These are phyloP conservation scores for Penicillium desertorum DNA, from an alignment of 495 filamentous ascomycete species.

Conservation along the genomic window DNA sequence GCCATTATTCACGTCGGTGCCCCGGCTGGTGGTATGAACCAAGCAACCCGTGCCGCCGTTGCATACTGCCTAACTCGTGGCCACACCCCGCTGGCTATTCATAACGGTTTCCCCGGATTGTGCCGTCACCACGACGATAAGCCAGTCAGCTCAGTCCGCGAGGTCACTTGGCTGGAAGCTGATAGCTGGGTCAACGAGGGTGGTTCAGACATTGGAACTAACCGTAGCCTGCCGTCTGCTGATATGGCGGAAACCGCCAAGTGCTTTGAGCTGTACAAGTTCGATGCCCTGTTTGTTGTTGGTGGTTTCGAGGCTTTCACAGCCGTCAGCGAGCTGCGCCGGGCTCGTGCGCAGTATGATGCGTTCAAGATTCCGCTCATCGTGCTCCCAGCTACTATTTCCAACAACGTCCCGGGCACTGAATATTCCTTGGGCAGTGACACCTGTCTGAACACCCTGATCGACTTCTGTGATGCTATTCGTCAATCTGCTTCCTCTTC, in stretches of 20 bases:
- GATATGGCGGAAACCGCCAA: constrained; percentile 80
- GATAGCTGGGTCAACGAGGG: constrained; percentile 95
- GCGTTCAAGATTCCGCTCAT: constrained; percentile 92
- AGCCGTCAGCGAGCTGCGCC: constrained; percentile 79
- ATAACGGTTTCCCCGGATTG: constrained; percentile 97
- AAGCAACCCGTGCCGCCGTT: constrained; percentile 89
- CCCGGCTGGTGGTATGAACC: constrained; percentile 98
- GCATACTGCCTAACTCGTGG: constrained; percentile 95
- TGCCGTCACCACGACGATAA: constrained; percentile 83
- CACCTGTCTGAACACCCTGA: constrained; percentile 95
- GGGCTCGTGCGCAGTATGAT: constrained; percentile 72
- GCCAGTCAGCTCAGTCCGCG: constrained; percentile 77
- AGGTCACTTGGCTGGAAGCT: constrained; percentile 88
- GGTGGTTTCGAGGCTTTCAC: constrained; percentile 98
- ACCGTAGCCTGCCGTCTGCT: constrained; percentile 83
- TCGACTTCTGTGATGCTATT: constrained; percentile 95
- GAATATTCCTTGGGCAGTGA: constrained; percentile 97
- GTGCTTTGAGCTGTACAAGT: constrained; percentile 79
- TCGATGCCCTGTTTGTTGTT: constrained; percentile 89
- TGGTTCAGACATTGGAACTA: constrained; percentile 96
- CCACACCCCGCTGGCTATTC: constrained; percentile 85
- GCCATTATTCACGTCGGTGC: constrained; percentile 97
- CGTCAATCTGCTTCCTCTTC: constrained; percentile 94
- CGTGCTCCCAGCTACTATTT: constrained; percentile 92
- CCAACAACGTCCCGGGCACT: constrained; percentile 96